Base-by-base conservation (phyloP, 257 asterid species). In the Scutellaria galericulata region DNA sequence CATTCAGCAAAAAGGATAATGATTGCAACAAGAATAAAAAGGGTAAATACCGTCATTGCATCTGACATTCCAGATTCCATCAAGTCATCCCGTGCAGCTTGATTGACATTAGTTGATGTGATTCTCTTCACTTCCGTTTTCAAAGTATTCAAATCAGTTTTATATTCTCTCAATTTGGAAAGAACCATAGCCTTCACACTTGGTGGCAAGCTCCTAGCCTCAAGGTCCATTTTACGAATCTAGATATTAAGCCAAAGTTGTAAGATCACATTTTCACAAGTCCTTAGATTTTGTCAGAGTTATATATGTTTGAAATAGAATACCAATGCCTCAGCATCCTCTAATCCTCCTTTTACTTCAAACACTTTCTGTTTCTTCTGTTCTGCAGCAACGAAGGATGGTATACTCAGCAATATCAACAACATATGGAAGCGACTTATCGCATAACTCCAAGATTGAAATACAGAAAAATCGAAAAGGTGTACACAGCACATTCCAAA, bases 221-320 rank as follows among this genome's bases (percentile, higher is more conserved):
- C 97, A 48, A 86, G 92, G 72, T 89, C 97, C 97, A 89, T 92
- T 84, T 92, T 92, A 66, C 96, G 92, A 55, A 92, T 84, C 97
- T 92, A 66, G 70, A 59, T 20, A 61, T 51, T 42, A 68, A 70
- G 20, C 59, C 15, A 15, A 66, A 71, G 44, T 47, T 9, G 51
- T 48, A 31, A 39, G 50, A 72, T 41, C 52, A 35, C 68, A 18
- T 44, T 14, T 12, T 41, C 9, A 35, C 12, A 65, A 73, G 9
- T 22, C 48, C 14, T 39, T 65, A 54, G 4, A 52, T 20, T 2
- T 64, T 18, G 52, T 64, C 18, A 18, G 18, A 56, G 18, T 31
- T 55, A 46, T 56, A 40, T 41, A 59, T 53, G 24, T 50, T 44
- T 56, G 10, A 7, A 37, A 47, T 42, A 13, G 37, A 54, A 53